Conservation (phyloP, 1,284 basidiomycete species). For the Boletus albobrunnescens region DNA sequence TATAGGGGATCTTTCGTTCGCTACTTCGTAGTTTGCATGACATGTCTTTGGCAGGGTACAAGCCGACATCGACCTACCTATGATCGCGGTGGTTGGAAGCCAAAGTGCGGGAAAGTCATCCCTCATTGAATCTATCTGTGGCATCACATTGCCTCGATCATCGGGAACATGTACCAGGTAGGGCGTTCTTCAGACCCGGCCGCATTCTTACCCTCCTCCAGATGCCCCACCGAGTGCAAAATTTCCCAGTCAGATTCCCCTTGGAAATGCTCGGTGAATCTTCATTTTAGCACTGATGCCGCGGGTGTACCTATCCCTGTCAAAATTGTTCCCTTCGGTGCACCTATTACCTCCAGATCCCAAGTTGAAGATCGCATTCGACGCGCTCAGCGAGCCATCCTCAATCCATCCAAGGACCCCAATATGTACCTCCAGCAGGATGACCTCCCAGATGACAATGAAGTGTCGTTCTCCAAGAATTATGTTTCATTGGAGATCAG, state of each 20-base stretch:
- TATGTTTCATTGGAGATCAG: constrained; percentile 63
- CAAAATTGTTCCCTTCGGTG: constrained; percentile 49
- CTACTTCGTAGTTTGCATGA: neutral
- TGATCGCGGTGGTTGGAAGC: constrained; percentile 63
- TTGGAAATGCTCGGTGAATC: constrained; percentile 61
- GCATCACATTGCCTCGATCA: constrained; percentile 63
- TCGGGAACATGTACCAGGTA: constrained; percentile 65
- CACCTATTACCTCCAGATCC: constrained; percentile 44
- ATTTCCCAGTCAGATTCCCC: constrained; percentile 42
- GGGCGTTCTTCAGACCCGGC: neutral
- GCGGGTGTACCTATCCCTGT: constrained; percentile 41
- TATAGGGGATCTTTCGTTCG: constrained; percentile 20
- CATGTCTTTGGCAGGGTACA: constrained; percentile 44
- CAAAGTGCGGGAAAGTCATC: constrained; percentile 74
- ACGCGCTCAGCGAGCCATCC: constrained; percentile 67
- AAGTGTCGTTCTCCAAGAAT: constrained; percentile 59
- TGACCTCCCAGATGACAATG: constrained; percentile 31
- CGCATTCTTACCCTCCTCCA: constrained; percentile 23
- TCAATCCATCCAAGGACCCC: constrained; percentile 50
- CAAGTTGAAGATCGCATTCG: constrained; percentile 63
- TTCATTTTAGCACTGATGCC: constrained; percentile 50
- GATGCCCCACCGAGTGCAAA: constrained; percentile 71
- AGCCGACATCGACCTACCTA: constrained; percentile 63
- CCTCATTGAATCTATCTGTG: constrained; percentile 70
- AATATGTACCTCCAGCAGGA: constrained; percentile 40